Evolutionary conservation across 768 basidiomycete species (phyloP), one percentile per base, ranked within the genome.

Genomic region (Naganishia onofrii): DNA sequence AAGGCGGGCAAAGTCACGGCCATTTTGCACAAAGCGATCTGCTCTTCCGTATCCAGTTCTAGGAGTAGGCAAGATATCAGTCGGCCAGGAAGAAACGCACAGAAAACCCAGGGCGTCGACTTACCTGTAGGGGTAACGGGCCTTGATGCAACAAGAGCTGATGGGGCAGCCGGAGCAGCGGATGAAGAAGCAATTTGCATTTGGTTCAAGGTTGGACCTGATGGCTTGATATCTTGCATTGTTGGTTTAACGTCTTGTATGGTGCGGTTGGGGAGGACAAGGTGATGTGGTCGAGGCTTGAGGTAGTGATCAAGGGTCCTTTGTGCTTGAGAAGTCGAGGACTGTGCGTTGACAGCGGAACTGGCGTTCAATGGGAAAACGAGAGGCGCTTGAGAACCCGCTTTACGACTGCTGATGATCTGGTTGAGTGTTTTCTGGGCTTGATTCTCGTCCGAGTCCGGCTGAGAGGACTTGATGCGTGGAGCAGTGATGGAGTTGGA

Each of bases 361-460:
- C 48, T 26, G 48, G 12, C 1, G 48, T 26, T 51, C 4, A 51
- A 12, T 12, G 48, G 48, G 3, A 26, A 7, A 23, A 23, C 48
- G 12, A 6, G 4, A 26, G 48, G 48, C 48, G 13, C 1, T 26
- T 19, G 44, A 60, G 44, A 36, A 28, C 28, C 46, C n/a, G 57
- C 19, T 51, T 63, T 58, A 29, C 51, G 65, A 23, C 42, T 51
- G 42, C 23, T 44, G 57, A 69, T 52, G 31, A 58, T 52, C 44
- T 42, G n/a, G 4, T 31, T 17, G 46, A 48, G 44, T 19, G 23
- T 31, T 19, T 34, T 63, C 26, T 48, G 8, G n/a, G 10, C 54
- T 36, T 44, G 23, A 17, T 68, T 68, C 38, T 63, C 60, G 38
- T 63, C 38, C 1, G 60, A 63, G 21, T n/a, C 42, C 23, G 60